Percentiles rank a stretch among this genome's conserved stretches.
These are phyloP conservation scores for Cryphonectria parasitica DNA, from an alignment of 2,329 filamentous ascomycete species.

Conservation along the genomic window DNA sequence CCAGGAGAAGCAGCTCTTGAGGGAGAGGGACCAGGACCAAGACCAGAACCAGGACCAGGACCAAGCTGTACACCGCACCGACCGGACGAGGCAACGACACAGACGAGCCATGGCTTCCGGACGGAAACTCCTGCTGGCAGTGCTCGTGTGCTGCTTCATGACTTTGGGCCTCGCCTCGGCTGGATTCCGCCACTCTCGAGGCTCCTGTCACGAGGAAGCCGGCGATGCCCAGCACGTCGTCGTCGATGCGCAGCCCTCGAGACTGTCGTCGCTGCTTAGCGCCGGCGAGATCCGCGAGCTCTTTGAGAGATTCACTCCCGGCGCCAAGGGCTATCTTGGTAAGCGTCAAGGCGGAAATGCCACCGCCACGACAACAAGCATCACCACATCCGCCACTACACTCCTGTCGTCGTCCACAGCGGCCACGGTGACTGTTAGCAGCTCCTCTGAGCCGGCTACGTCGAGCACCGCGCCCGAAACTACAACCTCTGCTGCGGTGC, in stretches of 20 bases:
- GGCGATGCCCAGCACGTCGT: slow-evolving; percentile 10
- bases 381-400: slow-evolving; percentile 29
- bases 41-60: slow-evolving; percentile 20
- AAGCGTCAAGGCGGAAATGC: slow-evolving; percentile 49
- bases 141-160: slow-evolving; percentile 33
- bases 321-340: slow-evolving; percentile 9
- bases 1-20: slow-evolving; percentile 30
- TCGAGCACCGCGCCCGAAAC: slow-evolving; percentile 12
- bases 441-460: slow-evolving; percentile 17
- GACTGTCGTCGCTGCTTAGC: slow-evolving; percentile 47
- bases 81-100: slow-evolving; percentile 16
- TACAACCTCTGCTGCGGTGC: slow-evolving; percentile 29
- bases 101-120: slow-evolving; percentile 31
- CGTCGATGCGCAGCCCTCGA: slow-evolving; percentile 27
- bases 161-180: slow-evolving; percentile 33
- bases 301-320: slow-evolving; percentile 65
- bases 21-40: slow-evolving; percentile 21
- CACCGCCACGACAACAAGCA: slow-evolving; percentile 31
- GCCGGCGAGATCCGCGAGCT: slow-evolving; percentile 65
- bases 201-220: slow-evolving; percentile 16
- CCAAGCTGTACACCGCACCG: slow-evolving; percentile 24
- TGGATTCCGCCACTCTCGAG: slow-evolving; percentile 20
- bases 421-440: slow-evolving; percentile 28
- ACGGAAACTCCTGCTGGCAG: slow-evolving; percentile 31
- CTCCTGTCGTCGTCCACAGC: slow-evolving; percentile 29